Evolutionary conservation across 2,329 filamentous ascomycete genomes (phyloP).

Genomic region (Fusarium sp.): DNA sequence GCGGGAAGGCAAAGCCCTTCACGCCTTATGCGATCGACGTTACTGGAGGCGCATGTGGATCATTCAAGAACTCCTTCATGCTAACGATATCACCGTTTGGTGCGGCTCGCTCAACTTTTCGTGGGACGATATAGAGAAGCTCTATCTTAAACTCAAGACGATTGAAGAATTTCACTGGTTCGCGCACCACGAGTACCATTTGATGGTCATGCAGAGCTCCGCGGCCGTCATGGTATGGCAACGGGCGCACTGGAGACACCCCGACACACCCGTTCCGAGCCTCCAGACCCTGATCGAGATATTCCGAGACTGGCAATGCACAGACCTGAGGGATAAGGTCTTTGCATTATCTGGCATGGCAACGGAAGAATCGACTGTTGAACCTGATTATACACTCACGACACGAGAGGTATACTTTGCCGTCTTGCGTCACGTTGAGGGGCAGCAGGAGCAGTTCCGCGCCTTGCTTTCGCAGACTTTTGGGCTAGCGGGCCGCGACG

Average conservation of each 20-base stretch:
- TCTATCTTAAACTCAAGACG: background rate
- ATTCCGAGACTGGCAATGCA: background rate
- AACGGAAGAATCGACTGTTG: background rate
- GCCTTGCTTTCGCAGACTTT: background rate
- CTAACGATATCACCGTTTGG: background rate
- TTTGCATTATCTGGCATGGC: background rate
- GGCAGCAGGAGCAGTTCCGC: background rate
- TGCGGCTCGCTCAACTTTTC: background rate
- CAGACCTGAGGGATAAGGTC: background rate
- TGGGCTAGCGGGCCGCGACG: rapidly evolving
- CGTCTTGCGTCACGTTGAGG: background rate
- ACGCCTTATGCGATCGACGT: background rate
- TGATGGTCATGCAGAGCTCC: background rate
- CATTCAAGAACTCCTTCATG: background rate
- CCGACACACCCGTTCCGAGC: background rate
- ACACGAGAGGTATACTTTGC: background rate
- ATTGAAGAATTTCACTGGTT: background rate
- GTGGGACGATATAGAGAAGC: background rate
- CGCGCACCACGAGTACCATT: background rate
- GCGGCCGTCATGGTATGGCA: background rate
- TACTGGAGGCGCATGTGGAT: background rate
- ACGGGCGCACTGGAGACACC: rapidly evolving
- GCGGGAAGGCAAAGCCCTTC: background rate
- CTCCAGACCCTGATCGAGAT: background rate
- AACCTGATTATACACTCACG: background rate